Evolutionary conservation across 2,329 filamentous ascomycete species (phyloP), one percentile per base, ranked within the genome.

Genomic region (Pseudopithomyces chartarum): DNA sequence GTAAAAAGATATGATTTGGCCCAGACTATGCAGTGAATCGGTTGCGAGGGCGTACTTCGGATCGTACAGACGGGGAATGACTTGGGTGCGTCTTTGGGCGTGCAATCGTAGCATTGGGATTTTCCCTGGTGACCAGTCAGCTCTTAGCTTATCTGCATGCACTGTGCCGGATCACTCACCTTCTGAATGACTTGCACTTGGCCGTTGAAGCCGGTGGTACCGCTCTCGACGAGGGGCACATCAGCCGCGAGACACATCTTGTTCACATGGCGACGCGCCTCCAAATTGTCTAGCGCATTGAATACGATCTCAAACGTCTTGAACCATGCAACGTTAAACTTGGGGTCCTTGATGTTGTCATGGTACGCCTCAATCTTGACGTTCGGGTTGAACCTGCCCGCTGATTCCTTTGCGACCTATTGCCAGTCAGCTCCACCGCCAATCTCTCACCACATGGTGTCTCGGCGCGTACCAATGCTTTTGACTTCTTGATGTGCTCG

Each of bases 21-120:
- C 95, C 95, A 99, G 2, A 99, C 94, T 59, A 99, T 99, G 79
- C 95, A 98, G 78, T 99, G 95, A 42, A 99, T 98, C 0, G 94
- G 91, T 69, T 98, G 94, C 63, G 90, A 96, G 0, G 95, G 95
- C 0, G 93, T 99, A 75, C 92, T 97, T 74, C 95, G 87, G 67
- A 99, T 98, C 1, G 95, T 99, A 79, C 95, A 99, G 40, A 98
- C 93, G 1, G 95, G 93, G 70, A 96, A 98, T 1, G 90, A 90
- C 74, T 97, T 98, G 6, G 94, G 94, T 1, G 90, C 87, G 58
- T 94, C 90, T 76, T 99, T 99, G 2, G 87, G 85, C 13, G 87
- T 90, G 79, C 95, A 99, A 73, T 99, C 95, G 76, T 99, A 99
- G 79, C 95, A 99, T 68, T 96, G 94, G 1, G 94, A 97, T 57